Evolutionary conservation across 768 basidiomycete species (phyloP).

Genomic region (Phaeotremella fagi): DNA sequence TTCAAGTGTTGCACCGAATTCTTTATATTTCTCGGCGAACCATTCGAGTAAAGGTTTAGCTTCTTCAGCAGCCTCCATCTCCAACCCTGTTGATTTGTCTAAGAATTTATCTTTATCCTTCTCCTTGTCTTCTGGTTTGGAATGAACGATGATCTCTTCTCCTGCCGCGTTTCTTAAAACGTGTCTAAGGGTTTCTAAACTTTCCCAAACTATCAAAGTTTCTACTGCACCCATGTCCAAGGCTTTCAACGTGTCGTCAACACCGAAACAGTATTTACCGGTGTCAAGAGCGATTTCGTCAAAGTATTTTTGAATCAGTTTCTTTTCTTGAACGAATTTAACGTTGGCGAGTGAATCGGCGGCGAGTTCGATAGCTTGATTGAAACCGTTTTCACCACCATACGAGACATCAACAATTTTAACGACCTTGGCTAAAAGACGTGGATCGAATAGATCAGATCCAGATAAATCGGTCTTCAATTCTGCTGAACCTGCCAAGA

Average conservation of each 20-base stretch:
- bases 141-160: conserved; percentile 82
- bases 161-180: conserved; percentile 84
- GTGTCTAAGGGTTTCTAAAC: conserved; percentile 84
- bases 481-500: conserved; percentile 94
- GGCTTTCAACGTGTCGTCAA: conserved; percentile 92
- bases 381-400: conserved; percentile 98
- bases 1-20: conserved; percentile 83
- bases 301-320: conserved; percentile 94
- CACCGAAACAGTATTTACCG: conserved; percentile 93
- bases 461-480: conserved; percentile 97
- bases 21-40: conserved; percentile 98
- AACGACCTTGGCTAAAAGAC: conserved; percentile 85
- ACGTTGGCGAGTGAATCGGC: conserved; percentile 95
- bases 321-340: conserved; percentile 99
- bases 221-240: conserved; percentile 95
- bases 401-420: conserved; percentile 98
- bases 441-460: conserved; percentile 90
- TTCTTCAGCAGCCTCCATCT: conserved; percentile 87
- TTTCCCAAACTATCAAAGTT: conserved; percentile 98
- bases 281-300: conserved; percentile 99
- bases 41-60: conserved; percentile 88
- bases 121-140: conserved; percentile 69
- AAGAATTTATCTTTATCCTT: conserved; percentile 91
- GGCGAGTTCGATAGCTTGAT: conserved; percentile 98
- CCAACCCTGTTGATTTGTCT: conserved; percentile 87